Percentiles rank a stretch among this genome's conserved stretches.
These are phyloP conservation scores for Scutellaria galericulata DNA, from an alignment of 257 asterid genomes.

Conservation along the genomic window DNA sequence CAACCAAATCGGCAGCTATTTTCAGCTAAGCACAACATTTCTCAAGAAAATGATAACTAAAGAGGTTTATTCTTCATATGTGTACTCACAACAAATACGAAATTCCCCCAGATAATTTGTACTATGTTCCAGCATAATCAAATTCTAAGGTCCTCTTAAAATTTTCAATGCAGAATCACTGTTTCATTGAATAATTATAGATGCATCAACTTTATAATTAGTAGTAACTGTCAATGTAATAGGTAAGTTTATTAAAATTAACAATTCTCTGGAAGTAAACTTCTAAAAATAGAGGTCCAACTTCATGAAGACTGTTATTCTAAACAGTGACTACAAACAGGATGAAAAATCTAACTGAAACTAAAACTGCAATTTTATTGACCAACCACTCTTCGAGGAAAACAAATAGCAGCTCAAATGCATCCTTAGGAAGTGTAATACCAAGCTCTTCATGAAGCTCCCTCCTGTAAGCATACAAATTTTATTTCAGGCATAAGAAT, in stretches of 20 bases:
- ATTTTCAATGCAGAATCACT: not conserved
- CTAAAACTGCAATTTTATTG: slow-evolving; percentile 33
- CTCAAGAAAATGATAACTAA: not conserved
- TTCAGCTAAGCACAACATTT: too few relatives aligned
- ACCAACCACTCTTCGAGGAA: slow-evolving; percentile 86
- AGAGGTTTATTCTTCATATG: slow-evolving; percentile 1
- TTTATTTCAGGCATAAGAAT: slow-evolving; percentile 11
- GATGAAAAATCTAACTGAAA: slow-evolving; percentile 30
- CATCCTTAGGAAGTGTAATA: slow-evolving; percentile 83
- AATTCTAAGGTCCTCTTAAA: not conserved
- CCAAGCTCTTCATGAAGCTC: slow-evolving; percentile 99
- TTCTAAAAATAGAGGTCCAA: slow-evolving; percentile 4
- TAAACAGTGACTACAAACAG: slow-evolving; percentile 9
- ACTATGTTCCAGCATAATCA: not conserved
- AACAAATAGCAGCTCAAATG: slow-evolving; percentile 78
- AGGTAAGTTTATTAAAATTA: not conserved
- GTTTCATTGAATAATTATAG: slow-evolving; percentile 2
- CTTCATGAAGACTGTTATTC: slow-evolving; percentile 14
- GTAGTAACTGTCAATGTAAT: not conserved
- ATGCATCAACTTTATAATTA: slow-evolving; percentile 7
- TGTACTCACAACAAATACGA: not conserved
- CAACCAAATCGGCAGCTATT: too few relatives aligned
- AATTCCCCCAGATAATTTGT: not conserved
- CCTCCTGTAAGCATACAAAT: slow-evolving; percentile 64
- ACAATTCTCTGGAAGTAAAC: not conserved